Evolutionary conservation across 495 filamentous ascomycete genomes (phyloP).

Genomic region (Lepraria neglecta): DNA sequence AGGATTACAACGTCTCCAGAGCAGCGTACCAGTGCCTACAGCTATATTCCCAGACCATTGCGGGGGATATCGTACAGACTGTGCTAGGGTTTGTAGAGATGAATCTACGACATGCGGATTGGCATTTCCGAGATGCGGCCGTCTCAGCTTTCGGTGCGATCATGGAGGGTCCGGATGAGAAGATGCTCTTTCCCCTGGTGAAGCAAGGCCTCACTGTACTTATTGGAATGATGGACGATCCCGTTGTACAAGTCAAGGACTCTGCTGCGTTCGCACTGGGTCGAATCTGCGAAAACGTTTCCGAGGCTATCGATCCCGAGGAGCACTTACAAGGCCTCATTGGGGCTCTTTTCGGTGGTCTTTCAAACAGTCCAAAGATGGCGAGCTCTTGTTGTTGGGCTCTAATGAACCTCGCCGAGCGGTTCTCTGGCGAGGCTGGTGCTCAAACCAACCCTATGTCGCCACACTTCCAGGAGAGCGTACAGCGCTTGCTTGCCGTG

Average conservation of each 20-base stretch:
- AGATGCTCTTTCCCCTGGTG: constrained; percentile 79
- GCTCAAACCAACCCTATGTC: constrained; percentile 76
- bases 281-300: constrained; percentile 85
- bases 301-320: constrained; percentile 77
- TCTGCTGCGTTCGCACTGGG: constrained; percentile 96
- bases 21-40: constrained; percentile 95
- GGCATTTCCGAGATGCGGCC: constrained; percentile 88
- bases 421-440: constrained; percentile 78
- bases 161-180: constrained; percentile 95
- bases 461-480: constrained; percentile 86
- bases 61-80: constrained; percentile 67
- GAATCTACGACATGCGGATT: constrained; percentile 83
- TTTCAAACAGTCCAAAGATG: constrained; percentile 92
- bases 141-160: constrained; percentile 98
- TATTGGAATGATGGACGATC: constrained; percentile 94
- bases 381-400: constrained; percentile 98
- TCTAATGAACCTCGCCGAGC: constrained; percentile 94
- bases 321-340: constrained; percentile 78
- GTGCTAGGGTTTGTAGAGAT: constrained; percentile 86
- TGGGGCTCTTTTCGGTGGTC: constrained; percentile 78
- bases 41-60: constrained; percentile 88
- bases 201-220: constrained; percentile 89
- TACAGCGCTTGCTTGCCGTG: constrained; percentile 73
- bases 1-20: constrained; percentile 94
- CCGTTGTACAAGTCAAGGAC: constrained; percentile 81